A percentile compares a stretch with the other conserved stretches of the same genome.
Conservation (phyloP, 31 red algal species). For the Porphyra umbilicalis region DNA sequence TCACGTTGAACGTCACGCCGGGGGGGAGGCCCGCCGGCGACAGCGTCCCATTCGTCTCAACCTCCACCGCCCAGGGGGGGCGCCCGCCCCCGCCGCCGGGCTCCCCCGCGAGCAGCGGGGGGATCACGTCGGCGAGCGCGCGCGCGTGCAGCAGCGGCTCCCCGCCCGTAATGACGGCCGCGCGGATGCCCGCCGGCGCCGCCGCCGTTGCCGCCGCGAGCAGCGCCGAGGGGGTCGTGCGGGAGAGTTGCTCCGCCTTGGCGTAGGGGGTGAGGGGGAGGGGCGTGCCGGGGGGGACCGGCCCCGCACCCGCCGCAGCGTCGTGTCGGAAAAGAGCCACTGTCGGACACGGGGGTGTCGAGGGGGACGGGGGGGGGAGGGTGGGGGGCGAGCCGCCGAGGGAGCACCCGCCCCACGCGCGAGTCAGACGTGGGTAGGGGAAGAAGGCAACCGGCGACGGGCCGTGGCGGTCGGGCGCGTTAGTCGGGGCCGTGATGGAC, state of each 20-base stretch:
- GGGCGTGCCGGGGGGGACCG: neutral
- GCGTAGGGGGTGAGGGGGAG: slow-evolving; percentile 16
- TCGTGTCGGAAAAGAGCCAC: neutral
- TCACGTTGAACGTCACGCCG: slow-evolving; percentile 85
- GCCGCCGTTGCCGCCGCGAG: slow-evolving; percentile 9
- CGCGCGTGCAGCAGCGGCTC: slow-evolving; percentile 86
- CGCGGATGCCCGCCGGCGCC: slow-evolving; percentile 24
- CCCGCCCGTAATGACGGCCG: slow-evolving; percentile 84
- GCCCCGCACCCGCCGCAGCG: neutral
- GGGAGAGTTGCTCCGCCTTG: slow-evolving; percentile 31
- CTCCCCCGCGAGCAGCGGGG: slow-evolving; percentile 17
- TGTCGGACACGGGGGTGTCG: neutral
- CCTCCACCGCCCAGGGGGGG: slow-evolving; percentile 52
- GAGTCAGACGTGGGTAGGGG: no score
- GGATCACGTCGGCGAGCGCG: slow-evolving; percentile 31
- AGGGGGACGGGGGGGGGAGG: neutral
- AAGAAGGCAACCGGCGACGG: neutral
- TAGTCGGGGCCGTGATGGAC: no score
- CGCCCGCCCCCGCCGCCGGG: neutral
- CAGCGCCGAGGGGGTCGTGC: slow-evolving; percentile 23
- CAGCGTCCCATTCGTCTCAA: slow-evolving; percentile 97
- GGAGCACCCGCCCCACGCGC: no score
- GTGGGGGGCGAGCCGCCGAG: neutral
- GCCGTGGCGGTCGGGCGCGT: neutral
- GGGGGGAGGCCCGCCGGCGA: slow-evolving; percentile 43